Base-by-base conservation (phyloP, 2,329 filamentous ascomycete species). In the Colletotrichum orchidophilum region DNA sequence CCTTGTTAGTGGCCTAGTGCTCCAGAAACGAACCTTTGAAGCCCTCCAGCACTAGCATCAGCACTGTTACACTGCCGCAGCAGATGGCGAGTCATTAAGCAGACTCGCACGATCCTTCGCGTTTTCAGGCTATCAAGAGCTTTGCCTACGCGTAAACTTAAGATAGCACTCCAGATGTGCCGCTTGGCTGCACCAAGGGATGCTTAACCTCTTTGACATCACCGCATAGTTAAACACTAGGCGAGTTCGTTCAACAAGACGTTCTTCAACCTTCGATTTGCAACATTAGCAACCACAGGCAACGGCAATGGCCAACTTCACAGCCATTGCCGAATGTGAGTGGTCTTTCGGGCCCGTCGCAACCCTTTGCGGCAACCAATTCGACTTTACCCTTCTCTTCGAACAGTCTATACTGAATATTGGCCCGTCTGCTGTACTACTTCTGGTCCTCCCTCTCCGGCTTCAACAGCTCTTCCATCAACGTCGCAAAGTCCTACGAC, bases 341-440 rank as follows among this genome's bases (percentile, higher is more conserved):
- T 3, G 39, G 0, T 55, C 66, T 5, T 79, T 80, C 24, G 78
- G 78, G 1, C 77, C 78, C 9, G 67, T 64, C 13, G 42, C 33
- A 29, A 57, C 27, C 21, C 11, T 3, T 6, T 82, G 83, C 21
- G 82, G 83, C 24, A 79, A 82, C 49, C 77, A 83, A 18, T 85
- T 85, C 65, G 87, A 90, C 75, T 85, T 88, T 57, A 85, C 84
- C 3, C 77, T 89, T 15, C 82, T 84, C n/a, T 81, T 89, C 57
- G 80, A 83, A 71, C 79, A 82, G 27, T 79, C 77, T 33, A 74
- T 82, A 57, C 77, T 83, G 49, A 74, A 78, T 42, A 75, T 80
- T 13, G 71, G 74, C 2, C 81, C 80, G 1, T 78, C 79, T 5
- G 74, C 75, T 15, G 50, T 78, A 42, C 71, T 82, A 11, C 63